A percentile compares a stretch with the other conserved stretches of the same genome.
These are phyloP conservation scores for Fusarium sp. DNA, from an alignment of 2,329 filamentous ascomycete species.

Conservation along the genomic window DNA sequence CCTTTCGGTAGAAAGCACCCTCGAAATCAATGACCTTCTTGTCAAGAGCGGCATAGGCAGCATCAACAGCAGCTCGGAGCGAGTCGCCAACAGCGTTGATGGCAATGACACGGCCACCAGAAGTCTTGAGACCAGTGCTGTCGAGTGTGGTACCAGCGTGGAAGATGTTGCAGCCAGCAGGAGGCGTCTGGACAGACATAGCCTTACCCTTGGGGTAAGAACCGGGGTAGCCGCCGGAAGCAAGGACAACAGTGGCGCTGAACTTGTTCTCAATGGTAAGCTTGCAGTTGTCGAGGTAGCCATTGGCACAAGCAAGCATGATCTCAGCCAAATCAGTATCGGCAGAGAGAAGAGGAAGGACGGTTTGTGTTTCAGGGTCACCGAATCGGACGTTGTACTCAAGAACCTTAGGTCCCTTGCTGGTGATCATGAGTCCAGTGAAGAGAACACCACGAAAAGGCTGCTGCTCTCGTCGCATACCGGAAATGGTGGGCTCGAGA, in stretches of 20 bases:
- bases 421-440: conserved; percentile 94
- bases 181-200: conserved; percentile 61
- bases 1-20: conserved; percentile 90
- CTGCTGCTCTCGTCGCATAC: conserved; percentile 83
- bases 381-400: conserved; percentile 94
- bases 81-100: conserved; percentile 80
- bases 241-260: conserved; percentile 92
- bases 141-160: conserved; percentile 86
- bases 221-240: conserved; percentile 90
- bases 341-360: conserved; percentile 77
- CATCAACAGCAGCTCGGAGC: conserved; percentile 83
- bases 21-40: conserved; percentile 78
- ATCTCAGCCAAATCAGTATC: conserved; percentile 86
- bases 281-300: conserved; percentile 75
- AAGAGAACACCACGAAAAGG: conserved; percentile 82
- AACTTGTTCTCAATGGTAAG: conserved; percentile 76
- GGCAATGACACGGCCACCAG: conserved; percentile 92
- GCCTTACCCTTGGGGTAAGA: conserved; percentile 81
- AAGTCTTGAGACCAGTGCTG: conserved; percentile 73
- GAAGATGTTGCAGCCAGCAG: conserved; percentile 75
- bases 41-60: conserved; percentile 86
- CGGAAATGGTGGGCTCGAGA: conserved; percentile 88
- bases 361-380: conserved; percentile 87
- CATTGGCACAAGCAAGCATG: conserved; percentile 83
- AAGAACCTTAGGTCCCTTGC: conserved; percentile 78